Evolutionary conservation across 2,329 filamentous ascomycete genomes (phyloP).

Genomic region (Ceratocystis destructans): DNA sequence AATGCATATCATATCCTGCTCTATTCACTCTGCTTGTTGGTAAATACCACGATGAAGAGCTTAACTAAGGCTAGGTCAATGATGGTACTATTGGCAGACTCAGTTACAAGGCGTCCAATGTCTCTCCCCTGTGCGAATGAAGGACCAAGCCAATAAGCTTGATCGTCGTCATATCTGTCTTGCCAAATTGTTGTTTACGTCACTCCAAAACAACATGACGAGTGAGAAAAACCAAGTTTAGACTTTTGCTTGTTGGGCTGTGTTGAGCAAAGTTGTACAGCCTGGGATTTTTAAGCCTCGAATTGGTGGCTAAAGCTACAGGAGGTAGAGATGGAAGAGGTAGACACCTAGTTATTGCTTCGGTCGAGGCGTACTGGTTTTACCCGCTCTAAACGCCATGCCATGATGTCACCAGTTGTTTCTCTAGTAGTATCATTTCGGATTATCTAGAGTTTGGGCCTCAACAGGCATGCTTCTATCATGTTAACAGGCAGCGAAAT

Average conservation of each 20-base stretch:
- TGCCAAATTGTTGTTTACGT: background rate
- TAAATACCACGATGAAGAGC: background rate
- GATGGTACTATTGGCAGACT: background rate
- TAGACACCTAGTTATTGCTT: background rate
- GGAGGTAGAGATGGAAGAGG: background rate
- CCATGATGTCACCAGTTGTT: background rate
- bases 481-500: background rate
- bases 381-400: background rate
- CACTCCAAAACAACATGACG: slow-evolving; percentile 8
- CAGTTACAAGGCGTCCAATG: background rate
- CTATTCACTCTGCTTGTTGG: background rate
- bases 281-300: background rate
- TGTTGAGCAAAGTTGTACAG: background rate
- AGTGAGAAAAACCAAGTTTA: background rate
- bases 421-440: background rate
- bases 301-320: no score
- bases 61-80: background rate
- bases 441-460: background rate
- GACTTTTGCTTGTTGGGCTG: background rate
- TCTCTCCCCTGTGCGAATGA: background rate
- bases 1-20: background rate
- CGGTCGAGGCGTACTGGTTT: background rate
- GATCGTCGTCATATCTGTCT: slow-evolving; percentile 1
- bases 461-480: background rate
- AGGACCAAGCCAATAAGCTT: background rate